Evolutionary conservation across 306 rosid genomes (phyloP), one percentile per base, ranked within the genome.

Genomic region (Quercus agrifolia): DNA sequence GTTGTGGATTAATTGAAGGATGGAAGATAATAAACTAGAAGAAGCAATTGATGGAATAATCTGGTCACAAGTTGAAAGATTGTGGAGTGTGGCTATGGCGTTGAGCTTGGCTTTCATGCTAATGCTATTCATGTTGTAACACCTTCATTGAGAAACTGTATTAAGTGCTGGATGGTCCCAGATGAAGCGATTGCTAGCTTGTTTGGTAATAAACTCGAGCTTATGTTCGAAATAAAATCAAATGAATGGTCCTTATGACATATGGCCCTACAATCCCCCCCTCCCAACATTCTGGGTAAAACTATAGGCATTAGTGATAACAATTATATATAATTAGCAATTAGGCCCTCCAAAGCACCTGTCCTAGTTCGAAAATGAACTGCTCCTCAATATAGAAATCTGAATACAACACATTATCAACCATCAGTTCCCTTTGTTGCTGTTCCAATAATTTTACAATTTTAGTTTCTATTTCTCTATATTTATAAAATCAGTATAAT

Each of bases 1-100:
- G 78, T 15, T 18, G 75, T 83, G 82, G 28, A 90, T 82, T 55
- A 83, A 82, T 75, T 81, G 91, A 68, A 91, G 83, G 83, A 90
- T 81, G 70, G 87, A 78, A 55, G 70, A 27, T 4, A 80, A 78
- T 5, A 85, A 73, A 25, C 97, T 88, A 1, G 91, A 85, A 71
- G 91, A 87, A 49, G 80, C 83, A 15, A 91, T 76, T 12, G 77
- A 33, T 2, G 94, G 92, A 41, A 91, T 41, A 21, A 74, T 82
- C 84, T 88, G 84, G n/a, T 84, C 73, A 74, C 94, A 83, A 25
- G 91, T 90, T 68, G 98, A 83, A 76, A 91, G 94, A 79, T 88
- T 91, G 74, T 90, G 92, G 59, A 93, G 90, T 5, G 93, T 88
- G 67, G 97, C 81, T 59, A 93, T 77, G 52, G 87, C 85, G 63